Percentiles rank a stretch among this genome's conserved stretches.
phyloP scores from a whole-genome alignment of 768 basidiomycete species.

The Podaxis carcinomalis region DNA sequence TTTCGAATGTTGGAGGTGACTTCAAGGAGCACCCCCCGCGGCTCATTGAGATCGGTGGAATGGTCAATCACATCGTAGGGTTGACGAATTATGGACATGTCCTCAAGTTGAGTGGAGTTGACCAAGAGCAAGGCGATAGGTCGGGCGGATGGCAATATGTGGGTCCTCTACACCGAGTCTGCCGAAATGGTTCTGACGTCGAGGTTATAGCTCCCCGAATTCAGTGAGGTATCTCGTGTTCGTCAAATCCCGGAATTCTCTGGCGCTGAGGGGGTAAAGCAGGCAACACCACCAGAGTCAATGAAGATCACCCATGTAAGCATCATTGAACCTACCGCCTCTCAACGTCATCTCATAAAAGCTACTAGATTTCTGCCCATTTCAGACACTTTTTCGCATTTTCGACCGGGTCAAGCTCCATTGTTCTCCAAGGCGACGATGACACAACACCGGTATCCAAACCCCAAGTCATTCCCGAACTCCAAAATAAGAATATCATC shows the following conservation, averaged over 20 bases:
- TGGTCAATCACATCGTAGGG: slow-evolving; percentile 70
- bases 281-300: slow-evolving; percentile 33
- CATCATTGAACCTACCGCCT: not conserved
- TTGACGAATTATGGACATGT: slow-evolving; percentile 81
- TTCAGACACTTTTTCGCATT: slow-evolving; percentile 81
- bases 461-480: slow-evolving; percentile 63
- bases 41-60: slow-evolving; percentile 78
- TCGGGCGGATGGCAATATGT: slow-evolving; percentile 70
- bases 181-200: slow-evolving; percentile 6
- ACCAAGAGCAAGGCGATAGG: slow-evolving; percentile 31
- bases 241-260: slow-evolving; percentile 40
- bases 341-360: not conserved
- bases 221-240: slow-evolving; percentile 59
- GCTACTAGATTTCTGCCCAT: slow-evolving; percentile 72
- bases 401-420: slow-evolving; percentile 64
- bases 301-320: slow-evolving; percentile 79
- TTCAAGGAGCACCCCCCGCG: slow-evolving; percentile 28
- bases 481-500: slow-evolving; percentile 79
- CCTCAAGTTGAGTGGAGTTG: slow-evolving; percentile 51
- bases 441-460: slow-evolving; percentile 35
- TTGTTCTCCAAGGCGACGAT: slow-evolving; percentile 67
- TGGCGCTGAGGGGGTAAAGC: slow-evolving; percentile 17
- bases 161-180: slow-evolving; percentile 20
- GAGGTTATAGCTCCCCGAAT: slow-evolving; percentile 58
- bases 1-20: slow-evolving; percentile 24